A percentile compares a stretch with the other conserved stretches of the same genome.
These are phyloP conservation scores for Salix exigua DNA, from an alignment of 345 rosid species.

Conservation along the genomic window DNA sequence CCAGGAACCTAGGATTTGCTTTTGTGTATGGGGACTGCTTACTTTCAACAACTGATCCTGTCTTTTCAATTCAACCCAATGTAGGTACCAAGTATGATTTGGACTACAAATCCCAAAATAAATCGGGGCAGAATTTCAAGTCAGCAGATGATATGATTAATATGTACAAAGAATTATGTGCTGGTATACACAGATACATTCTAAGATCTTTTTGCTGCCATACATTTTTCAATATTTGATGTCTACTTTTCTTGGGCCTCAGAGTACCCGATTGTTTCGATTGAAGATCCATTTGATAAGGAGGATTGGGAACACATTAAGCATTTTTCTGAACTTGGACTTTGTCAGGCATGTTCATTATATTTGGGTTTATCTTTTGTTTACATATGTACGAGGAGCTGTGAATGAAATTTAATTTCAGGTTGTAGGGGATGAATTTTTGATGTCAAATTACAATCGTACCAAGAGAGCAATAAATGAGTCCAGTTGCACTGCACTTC, in stretches of 20 bases:
- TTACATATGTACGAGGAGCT: not conserved
- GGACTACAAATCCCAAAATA: constrained; percentile 62
- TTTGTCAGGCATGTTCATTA: constrained; percentile 72
- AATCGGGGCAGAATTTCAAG: constrained; percentile 83
- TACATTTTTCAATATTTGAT: constrained; percentile 8
- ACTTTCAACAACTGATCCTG: constrained; percentile 5
- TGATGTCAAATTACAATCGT: constrained; percentile 86
- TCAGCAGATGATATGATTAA: constrained; percentile 93
- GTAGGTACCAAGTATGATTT: constrained; percentile 91
- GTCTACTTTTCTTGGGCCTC: constrained; percentile 13
- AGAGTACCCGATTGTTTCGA: constrained; percentile 82
- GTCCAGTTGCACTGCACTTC: constrained; percentile 84
- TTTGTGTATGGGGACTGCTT: not conserved
- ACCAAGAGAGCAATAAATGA: constrained; percentile 72
- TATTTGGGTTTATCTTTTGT: not conserved
- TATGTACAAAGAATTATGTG: constrained; percentile 79
- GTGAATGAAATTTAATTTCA: constrained; percentile 30
- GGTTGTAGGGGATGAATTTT: constrained; percentile 88
- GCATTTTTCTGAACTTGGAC: constrained; percentile 64
- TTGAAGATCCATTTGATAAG: constrained; percentile 98
- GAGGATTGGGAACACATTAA: constrained; percentile 96
- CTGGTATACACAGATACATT: constrained; percentile 43
- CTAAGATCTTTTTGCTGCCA: constrained; percentile 1
- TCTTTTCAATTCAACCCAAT: constrained; percentile 7
- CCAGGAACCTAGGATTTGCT: not conserved